Evolutionary conservation across 441 rosid genomes (phyloP), one percentile per base, ranked within the genome.

Genomic region (Biscutella laevigata): DNA sequence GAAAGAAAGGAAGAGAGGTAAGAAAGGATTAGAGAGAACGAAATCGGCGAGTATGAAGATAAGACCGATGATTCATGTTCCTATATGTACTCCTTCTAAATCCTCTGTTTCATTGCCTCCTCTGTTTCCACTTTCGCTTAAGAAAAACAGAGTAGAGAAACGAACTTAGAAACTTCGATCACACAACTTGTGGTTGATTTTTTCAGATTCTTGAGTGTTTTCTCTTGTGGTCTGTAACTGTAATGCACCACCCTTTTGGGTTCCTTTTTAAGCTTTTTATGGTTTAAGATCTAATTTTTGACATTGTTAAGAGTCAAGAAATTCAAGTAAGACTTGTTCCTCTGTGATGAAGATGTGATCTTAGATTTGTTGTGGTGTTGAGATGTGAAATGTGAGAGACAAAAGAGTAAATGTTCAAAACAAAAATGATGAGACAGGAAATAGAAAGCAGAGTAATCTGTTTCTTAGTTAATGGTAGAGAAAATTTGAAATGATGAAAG

Each of bases 11-110:
- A 88, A 83, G 78, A 80, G 87, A 77, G 60, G 70, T 30, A 91
- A 81, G 74, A 85, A 84, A 66, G 95, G 95, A 11, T 42, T 85
- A 74, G 94, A 87, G 66, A 82, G 96, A 44, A 87, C 98, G 27
- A 81, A 90, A 72, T 83, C 95, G 8, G 76, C 80, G 3, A 84
- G 74, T 30, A 74, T 83, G 35, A 71, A 94, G 69, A 84, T 91
- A 9, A 73, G 96, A 56, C 98, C 98, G 16, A 81, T 87, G 90
- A 68, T 91, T 34, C 84, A 81, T 49, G 84, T 91, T 6, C 94
- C 98, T 32, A 73, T 85, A 49, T 91, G 88, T 62, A 73, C 83
- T n/a, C 88, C 77, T 32, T 52, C 76, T 56, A 84, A 78, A 68
- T 82, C 69, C 63, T 62, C 63, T 59, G 54, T 57, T 55, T 60